phyloP scores from a whole-genome alignment of 225 moss, liverwort and hornwort genomes.

The Ulota crispa region DNA sequence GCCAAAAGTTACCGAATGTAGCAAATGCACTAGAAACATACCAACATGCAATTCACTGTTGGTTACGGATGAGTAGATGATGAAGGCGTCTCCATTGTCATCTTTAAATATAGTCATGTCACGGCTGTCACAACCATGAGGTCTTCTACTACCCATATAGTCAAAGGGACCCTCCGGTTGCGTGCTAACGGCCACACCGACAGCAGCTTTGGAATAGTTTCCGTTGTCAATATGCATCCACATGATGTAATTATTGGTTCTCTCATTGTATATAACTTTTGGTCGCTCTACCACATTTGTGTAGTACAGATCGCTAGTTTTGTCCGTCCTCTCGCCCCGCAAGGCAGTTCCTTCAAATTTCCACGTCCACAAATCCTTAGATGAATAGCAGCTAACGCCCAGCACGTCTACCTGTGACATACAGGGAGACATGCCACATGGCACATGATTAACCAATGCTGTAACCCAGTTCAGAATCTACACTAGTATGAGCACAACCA shows the following conservation, averaged over 20 bases:
- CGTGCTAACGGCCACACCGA: constrained; percentile 86
- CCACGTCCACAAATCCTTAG: constrained; percentile 97
- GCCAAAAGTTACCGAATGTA: constrained; percentile 2
- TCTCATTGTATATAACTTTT: constrained; percentile 88
- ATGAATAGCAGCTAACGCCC: constrained; percentile 96
- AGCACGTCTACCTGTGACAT: constrained; percentile 84
- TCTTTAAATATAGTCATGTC: constrained; percentile 99
- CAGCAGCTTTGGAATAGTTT: constrained; percentile 93
- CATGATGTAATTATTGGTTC: constrained; percentile 81
- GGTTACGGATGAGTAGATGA: constrained; percentile 82
- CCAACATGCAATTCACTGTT: constrained; percentile 95
- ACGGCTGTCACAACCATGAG: constrained; percentile 92
- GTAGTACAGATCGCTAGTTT: constrained; percentile 69
- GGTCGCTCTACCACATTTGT: constrained; percentile 92
- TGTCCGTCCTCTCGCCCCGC: constrained; percentile 59
- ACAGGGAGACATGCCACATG: constrained; percentile 21
- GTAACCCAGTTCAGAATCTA: constrained; percentile 8
- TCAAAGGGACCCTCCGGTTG: constrained; percentile 84
- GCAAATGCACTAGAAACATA: constrained; percentile 28
- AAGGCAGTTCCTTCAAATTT: constrained; percentile 83
- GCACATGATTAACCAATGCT: constrained; percentile 19
- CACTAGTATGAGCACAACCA: constrained; percentile 2
- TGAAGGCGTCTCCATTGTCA: constrained; percentile 76
- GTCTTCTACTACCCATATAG: constrained; percentile 83
- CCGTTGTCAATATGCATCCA: constrained; percentile 98